Evolutionary conservation across 306 rosid genomes (phyloP).

Genomic region (Prosopis cineraria): DNA sequence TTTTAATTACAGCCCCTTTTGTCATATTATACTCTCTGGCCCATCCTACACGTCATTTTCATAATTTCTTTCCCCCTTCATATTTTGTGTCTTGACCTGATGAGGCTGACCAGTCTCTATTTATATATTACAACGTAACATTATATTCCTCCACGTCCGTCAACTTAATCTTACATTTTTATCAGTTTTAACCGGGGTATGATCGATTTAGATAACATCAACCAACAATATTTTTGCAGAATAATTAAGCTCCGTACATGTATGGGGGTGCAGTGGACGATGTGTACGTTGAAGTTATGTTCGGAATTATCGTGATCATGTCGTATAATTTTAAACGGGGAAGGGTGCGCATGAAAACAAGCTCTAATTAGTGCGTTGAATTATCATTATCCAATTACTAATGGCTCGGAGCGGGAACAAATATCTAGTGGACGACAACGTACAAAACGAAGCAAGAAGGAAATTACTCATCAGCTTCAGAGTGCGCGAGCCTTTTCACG

Average conservation of each 20-base stretch:
- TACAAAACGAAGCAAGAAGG: constrained; percentile 18
- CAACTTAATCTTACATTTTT: not conserved
- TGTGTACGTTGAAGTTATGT: constrained; percentile 13
- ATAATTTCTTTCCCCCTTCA: not conserved
- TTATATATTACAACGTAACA: not conserved
- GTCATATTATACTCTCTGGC: constrained; percentile 30
- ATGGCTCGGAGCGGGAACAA: constrained; percentile 19
- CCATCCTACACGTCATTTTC: constrained; percentile 25
- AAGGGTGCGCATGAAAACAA: not conserved
- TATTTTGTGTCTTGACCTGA: not conserved
- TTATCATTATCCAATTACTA: constrained; percentile 13
- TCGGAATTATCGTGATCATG: constrained; percentile 21
- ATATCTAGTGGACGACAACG: not conserved
- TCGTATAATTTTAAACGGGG: not conserved
- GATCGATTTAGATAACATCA: not conserved
- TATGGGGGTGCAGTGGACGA: not conserved
- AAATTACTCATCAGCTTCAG: not conserved
- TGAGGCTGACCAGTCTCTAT: not conserved
- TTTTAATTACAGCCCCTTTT: constrained; percentile 22
- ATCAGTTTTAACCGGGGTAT: not conserved
- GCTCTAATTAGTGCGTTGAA: constrained; percentile 27
- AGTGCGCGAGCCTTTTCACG: constrained; percentile 23
- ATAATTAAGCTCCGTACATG: not conserved
- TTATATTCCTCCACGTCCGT: not conserved
- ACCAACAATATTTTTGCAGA: not conserved